Conservation (phyloP, 2,329 filamentous ascomycete genomes). For the Parastagonospora nodorum region DNA sequence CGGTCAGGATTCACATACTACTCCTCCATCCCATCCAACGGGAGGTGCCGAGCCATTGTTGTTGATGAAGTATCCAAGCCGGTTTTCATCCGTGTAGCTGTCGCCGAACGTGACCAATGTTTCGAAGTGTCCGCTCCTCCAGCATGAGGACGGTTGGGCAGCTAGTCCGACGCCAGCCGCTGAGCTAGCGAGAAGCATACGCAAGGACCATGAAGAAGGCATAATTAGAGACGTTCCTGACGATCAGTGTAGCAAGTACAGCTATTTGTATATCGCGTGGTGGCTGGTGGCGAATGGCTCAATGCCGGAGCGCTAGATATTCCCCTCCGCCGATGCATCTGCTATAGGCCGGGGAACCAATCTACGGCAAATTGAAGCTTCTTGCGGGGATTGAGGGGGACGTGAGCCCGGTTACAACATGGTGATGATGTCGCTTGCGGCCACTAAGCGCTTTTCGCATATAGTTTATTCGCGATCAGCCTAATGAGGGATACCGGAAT, state of each 20-base stretch:
- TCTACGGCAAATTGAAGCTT: constrained; percentile 18
- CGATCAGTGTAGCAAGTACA: not conserved
- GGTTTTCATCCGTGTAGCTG: constrained; percentile 76
- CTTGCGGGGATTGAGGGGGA: constrained; percentile 20
- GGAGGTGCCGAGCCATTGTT: constrained; percentile 65
- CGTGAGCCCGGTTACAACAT: constrained; percentile 14
- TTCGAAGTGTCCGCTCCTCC: constrained; percentile 58
- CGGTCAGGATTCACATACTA: constrained; percentile 37
- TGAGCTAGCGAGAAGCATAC: constrained; percentile 25
- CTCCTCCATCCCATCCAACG: constrained; percentile 59
- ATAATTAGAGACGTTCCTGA: constrained; percentile 22
- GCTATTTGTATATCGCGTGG: constrained; percentile 22
- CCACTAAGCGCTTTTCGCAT: constrained; percentile 21
- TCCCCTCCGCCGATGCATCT: constrained; percentile 18
- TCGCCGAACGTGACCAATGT: constrained; percentile 74
- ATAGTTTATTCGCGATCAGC: constrained; percentile 25
- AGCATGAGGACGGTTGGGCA: constrained; percentile 21
- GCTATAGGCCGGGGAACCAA: constrained; percentile 3
- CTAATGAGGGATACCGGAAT: constrained; percentile 25
- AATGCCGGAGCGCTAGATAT: constrained; percentile 7
- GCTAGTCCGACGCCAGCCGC: constrained; percentile 22
- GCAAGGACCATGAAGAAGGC: constrained; percentile 20
- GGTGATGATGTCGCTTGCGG: constrained; percentile 16
- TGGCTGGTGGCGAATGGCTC: constrained; percentile 4
- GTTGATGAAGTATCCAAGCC: constrained; percentile 65